Evolutionary conservation across 225 moss, liverwort and hornwort species (phyloP).

Genomic region (Straminergon stramineum): DNA sequence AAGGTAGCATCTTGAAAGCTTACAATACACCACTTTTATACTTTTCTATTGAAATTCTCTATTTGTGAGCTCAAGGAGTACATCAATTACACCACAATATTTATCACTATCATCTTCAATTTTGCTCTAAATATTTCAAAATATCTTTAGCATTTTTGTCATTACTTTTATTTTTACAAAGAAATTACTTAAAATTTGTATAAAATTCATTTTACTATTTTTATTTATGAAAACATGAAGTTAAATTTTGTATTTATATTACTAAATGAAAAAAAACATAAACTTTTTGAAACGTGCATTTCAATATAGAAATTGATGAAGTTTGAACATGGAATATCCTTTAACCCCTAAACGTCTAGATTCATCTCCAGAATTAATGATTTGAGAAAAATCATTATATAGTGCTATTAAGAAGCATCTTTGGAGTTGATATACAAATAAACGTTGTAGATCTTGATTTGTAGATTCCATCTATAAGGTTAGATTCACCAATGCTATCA

Average conservation of each 20-base stretch:
- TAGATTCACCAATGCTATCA: too few relatives aligned
- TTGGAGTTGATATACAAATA: too few relatives aligned
- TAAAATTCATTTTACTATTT: not conserved
- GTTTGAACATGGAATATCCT: not conserved
- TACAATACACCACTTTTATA: too few relatives aligned
- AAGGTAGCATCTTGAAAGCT: not conserved
- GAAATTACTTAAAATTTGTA: not conserved
- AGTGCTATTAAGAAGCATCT: too few relatives aligned
- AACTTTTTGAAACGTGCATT: not conserved
- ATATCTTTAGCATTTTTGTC: not conserved
- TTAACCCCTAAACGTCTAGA: too few relatives aligned
- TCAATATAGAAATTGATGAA: not conserved
- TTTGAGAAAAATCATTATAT: too few relatives aligned
- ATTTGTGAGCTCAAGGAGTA: not conserved
- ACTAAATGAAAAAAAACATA: not conserved
- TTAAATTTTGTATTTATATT: not conserved
- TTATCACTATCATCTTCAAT: not conserved
- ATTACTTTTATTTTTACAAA: not conserved
- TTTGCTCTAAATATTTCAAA: not conserved
- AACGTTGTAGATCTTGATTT: too few relatives aligned
- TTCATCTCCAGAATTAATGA: too few relatives aligned
- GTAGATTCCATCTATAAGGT: too few relatives aligned
- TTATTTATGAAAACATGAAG: not conserved
- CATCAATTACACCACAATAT: not conserved
- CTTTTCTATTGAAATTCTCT: not conserved